These are phyloP conservation scores for Apiotrichum porosum DNA, from an alignment of 1,284 basidiomycete species.

Conservation along the genomic window DNA sequence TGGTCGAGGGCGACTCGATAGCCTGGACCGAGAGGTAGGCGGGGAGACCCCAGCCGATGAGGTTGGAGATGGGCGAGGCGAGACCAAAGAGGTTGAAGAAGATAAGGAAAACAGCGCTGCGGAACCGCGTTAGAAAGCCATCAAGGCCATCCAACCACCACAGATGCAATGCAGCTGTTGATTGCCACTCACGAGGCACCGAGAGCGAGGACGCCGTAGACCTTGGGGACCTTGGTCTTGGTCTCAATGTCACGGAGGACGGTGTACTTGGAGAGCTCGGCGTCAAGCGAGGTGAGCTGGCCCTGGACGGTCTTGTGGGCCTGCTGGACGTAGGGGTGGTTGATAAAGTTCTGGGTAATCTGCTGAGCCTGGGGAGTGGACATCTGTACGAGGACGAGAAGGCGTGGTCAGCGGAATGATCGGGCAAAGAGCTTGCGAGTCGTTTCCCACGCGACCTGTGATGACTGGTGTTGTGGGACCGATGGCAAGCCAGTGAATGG, in stretches of 20 bases:
- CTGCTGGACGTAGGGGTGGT: constrained; percentile 78
- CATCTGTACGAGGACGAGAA: constrained; percentile 26
- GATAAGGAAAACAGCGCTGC: constrained; percentile 46
- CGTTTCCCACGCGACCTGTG: background rate
- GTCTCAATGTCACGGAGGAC: constrained; percentile 76
- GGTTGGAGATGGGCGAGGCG: constrained; percentile 47
- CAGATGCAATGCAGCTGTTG: no score
- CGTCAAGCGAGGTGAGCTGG: constrained; percentile 82
- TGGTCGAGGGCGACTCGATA: constrained; percentile 47
- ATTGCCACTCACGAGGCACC: constrained; percentile 57
- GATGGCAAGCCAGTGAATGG: no score
- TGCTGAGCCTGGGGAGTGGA: constrained; percentile 41
- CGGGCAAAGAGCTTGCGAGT: background rate
- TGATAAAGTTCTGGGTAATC: constrained; percentile 55
- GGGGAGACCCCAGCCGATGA: constrained; percentile 51
- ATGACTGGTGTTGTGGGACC: no score
- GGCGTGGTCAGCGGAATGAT: background rate
- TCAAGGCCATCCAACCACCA: no score
- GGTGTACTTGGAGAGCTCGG: constrained; percentile 94
- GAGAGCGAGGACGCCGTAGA: constrained; percentile 76
- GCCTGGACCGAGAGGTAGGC: constrained; percentile 51
- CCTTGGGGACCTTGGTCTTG: constrained; percentile 87
- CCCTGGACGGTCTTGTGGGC: constrained; percentile 68
- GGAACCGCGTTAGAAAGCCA: no score
- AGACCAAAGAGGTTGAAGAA: constrained; percentile 52